Evolutionary conservation across 1,139 yeast genomes (phyloP), one percentile per base, ranked within the genome.

Genomic region (Taphrina populina): DNA sequence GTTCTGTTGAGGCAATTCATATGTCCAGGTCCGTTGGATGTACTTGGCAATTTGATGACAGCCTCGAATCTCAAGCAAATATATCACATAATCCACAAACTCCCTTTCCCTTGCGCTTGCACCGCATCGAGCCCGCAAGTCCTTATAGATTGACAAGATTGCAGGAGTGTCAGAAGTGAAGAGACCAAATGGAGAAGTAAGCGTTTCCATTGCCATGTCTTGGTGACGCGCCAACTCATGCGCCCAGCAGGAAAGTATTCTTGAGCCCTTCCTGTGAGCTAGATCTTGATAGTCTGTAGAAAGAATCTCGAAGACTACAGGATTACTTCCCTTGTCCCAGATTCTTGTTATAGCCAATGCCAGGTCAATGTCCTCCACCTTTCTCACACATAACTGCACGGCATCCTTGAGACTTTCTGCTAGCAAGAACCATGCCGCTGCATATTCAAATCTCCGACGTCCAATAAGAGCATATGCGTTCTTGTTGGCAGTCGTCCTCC

Each of bases 401-500:
- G 90, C 82, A 68, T 92, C 98, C 56, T 77, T 78, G 17, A 87
- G 70, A 1, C 88, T 74, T 56, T 77, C 92, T 0, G 85, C 96
- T n/a, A 92, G 73, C 34, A 92, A 70, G 69, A 92, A 92, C 67
- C 92, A 90, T 30, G 84, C 82, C 0, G 97, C 96, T 0, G 97
- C 95, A 69, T 90, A 95, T 27, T 45, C 63, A 65, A 78, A 87
- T 40, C 97, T 73, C 67, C 88, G 98, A 65, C 88, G 87, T 57
- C 97, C 88, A 60, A 92, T 69, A 40, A 92, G 71, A 0, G 88
- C 97, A 73, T 80, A 92, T 0, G 98, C 98, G 70, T 92, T 92
- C 65, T 92, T 92, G 65, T 80, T 71, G 0, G 98, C 96, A 0
- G 96, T 96, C 0, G 87, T 77, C 62, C 74, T 77, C 96, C 96